A percentile compares a stretch with the other conserved stretches of the same genome.
These are phyloP conservation scores for Kwoniella heveanensis DNA, from an alignment of 768 basidiomycete species.

Conservation along the genomic window DNA sequence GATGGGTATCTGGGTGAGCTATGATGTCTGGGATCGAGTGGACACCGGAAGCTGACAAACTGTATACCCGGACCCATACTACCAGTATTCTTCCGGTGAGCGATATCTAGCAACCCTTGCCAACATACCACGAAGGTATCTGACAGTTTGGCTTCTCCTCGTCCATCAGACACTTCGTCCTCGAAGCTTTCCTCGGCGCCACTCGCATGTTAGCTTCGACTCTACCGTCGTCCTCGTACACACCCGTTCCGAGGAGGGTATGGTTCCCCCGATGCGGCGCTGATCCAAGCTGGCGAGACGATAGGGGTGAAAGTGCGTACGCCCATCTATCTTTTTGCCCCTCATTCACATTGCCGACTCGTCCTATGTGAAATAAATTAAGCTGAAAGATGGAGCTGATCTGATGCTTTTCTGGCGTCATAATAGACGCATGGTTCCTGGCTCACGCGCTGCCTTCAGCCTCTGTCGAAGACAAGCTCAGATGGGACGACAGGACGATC, in stretches of 20 bases:
- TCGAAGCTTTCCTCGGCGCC: slow-evolving; percentile 47
- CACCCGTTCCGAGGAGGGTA: slow-evolving; percentile 26
- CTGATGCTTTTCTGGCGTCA: no score
- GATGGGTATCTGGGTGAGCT: slow-evolving; percentile 33
- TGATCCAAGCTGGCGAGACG: slow-evolving; percentile 38
- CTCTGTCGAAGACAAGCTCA: slow-evolving; percentile 43
- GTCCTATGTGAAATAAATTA: no score
- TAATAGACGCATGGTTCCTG: slow-evolving; percentile 52
- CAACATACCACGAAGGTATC: no score
- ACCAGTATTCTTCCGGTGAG: slow-evolving; percentile 31
- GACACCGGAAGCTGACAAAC: no score
- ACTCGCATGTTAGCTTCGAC: slow-evolving; percentile 32
- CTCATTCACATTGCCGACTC: no score
- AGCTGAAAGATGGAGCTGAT: no score
- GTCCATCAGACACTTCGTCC: slow-evolving; percentile 36
- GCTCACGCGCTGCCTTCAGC: slow-evolving; percentile 40
- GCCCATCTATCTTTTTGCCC: background rate
- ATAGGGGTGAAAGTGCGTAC: slow-evolving; percentile 33
- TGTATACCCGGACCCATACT: no score
- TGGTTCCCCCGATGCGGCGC: slow-evolving; percentile 42
- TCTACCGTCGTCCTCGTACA: slow-evolving; percentile 8
- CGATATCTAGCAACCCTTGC: no score
- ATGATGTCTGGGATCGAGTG: no score
- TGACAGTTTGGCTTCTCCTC: no score
- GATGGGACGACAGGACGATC: slow-evolving; percentile 36